phyloP scores from a whole-genome alignment of 176 grass and related monocot species.

The Eleusine coracana region DNA sequence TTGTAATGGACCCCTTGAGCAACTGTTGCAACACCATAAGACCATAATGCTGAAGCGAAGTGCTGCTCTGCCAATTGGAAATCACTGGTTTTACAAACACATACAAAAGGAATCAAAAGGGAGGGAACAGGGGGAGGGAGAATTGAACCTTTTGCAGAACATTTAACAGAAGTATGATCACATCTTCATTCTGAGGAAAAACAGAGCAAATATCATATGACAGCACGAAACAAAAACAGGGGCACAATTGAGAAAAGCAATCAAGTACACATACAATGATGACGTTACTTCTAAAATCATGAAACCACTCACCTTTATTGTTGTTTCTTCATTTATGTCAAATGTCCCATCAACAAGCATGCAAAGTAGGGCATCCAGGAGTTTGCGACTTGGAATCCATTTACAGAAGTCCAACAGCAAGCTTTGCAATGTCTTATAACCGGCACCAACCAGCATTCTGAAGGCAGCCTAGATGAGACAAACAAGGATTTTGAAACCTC shows the following conservation, averaged over 20 bases:
- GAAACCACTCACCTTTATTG: conserved; percentile 66
- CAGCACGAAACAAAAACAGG: conserved; percentile 29
- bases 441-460: conserved; percentile 78
- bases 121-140: background rate
- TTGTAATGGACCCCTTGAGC: conserved; percentile 86
- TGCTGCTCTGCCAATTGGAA: conserved; percentile 89
- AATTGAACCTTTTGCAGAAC: conserved; percentile 77
- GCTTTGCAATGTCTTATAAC: conserved; percentile 95
- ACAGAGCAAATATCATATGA: conserved; percentile 37
- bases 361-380: conserved; percentile 80
- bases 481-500: conserved; percentile 27
- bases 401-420: conserved; percentile 96
- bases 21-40: conserved; percentile 78
- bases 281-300: conserved; percentile 33
- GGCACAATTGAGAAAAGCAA: conserved; percentile 40
- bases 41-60: conserved; percentile 81
- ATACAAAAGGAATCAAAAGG: conserved; percentile 31
- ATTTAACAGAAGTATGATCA: conserved; percentile 82
- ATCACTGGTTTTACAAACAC: conserved; percentile 43
- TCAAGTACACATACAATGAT: conserved; percentile 23
- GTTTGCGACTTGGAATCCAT: conserved; percentile 77
- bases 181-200: conserved; percentile 97
- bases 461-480: conserved; percentile 77
- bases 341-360: conserved; percentile 98
- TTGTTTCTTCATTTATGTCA: conserved; percentile 75